Evolutionary conservation across 1,139 yeast species (phyloP), one percentile per base, ranked within the genome.

Genomic region (Wickerhamomyces sp.): DNA sequence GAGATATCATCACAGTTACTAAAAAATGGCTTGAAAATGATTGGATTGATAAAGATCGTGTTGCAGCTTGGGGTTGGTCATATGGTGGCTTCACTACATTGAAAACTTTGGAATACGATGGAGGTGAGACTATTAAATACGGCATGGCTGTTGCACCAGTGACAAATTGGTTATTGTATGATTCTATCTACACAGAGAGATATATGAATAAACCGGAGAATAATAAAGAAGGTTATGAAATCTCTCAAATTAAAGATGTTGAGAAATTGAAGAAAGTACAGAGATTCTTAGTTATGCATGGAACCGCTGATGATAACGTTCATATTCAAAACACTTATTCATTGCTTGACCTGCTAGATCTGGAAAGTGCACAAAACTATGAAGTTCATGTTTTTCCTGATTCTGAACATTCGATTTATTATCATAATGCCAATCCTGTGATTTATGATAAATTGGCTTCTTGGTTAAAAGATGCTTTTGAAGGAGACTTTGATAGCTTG

Each of bases 41-140:
- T 1, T 75, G 75, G 45, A 72, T 91, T 21, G 81, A 86, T 51
- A 52, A 58, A 16, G 70, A 72, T 3, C 70, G 66, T 33, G 77
- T 86, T n/a, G 95, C 96, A 0, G 70, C 86, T 31, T 93, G 98
- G 95, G 95, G 95, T n/a, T 86, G 95, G 95, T 79, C 89, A 4
- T 86, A 84, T 52, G 95, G 95, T 33, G 95, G 94, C 0, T 86
- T 77, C 55, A 67, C 82, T 38, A 82, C 95, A 0, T 61, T 86
- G 41, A 85, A 84, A 59, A 78, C 89, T 0, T 60, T 85, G 22
- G 95, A 86, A 54, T 68, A 62, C 26, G 95, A 85, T 54, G 64
- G 64, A 3, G 93, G 93, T 5, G 55, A 70, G 11, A 69, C 73
- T 1, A 83, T 85, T 64, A 73, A 72, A 45, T 86, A 73, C 48